Evolutionary conservation across 495 filamentous ascomycete species (phyloP), one percentile per base, ranked within the genome.

Genomic region (Lentithecium fluviatile): DNA sequence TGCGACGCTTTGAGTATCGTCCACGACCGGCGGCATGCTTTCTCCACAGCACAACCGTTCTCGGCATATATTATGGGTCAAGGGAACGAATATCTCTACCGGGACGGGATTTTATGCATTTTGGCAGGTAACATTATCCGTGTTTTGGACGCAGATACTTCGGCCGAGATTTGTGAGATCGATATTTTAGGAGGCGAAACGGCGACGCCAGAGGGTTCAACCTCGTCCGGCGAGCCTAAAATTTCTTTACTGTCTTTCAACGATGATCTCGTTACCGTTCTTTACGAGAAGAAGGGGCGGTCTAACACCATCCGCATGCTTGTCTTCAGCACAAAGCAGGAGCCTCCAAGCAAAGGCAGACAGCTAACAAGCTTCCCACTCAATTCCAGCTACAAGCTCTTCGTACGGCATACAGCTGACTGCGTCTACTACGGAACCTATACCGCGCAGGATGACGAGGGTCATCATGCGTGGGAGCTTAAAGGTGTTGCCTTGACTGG

Each of bases 361-460:
- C 52, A 82, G 21, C 69, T 85, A 1, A 64, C 77, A 10, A 64
- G 70, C 1, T 69, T 73, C 2, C 71, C 52, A 4, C 66, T 88
- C 7, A 72, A 73, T 1, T 78, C 79, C 6, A 76, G 74, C 15
- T 68, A 78, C 29, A 83, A 81, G 65, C 70, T 89, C 13, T 86
- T 90, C 65, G 87, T 89, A 2, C 83, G 88, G 15, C 86, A 91
- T 67, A 84, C 83, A 63, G 66, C 74, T 13, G 69, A 76, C 2
- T 86, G 82, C 67, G 76, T 93, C 17, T 90, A 83, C 73, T 90
- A 84, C 66, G 88, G 86, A 8, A 84, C 82, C 2, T 79, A 85
- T 65, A 81, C 79, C 0, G 78, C 77, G 25, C 63, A 75, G 25
- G 80, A 77, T 3, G 69, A 67, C 4, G 77, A 81, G 55, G 82